phyloP scores from a whole-genome alignment of 257 asterid genomes.

The Linaria vulgaris region DNA sequence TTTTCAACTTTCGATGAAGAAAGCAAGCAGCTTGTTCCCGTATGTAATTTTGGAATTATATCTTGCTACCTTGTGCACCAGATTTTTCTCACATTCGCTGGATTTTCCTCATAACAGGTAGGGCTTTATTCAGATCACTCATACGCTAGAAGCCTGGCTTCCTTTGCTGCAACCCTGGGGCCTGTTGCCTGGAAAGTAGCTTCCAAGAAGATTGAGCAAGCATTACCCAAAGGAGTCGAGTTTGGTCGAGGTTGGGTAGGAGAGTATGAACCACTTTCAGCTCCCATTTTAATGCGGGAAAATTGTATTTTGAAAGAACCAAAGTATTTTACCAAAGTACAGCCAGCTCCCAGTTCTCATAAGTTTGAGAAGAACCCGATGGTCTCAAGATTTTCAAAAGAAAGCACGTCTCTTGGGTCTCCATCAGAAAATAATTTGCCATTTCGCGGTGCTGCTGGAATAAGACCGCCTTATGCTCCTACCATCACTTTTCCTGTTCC shows the following conservation, averaged over 20 bases:
- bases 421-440: constrained; percentile 40
- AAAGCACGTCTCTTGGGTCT: constrained; percentile 32
- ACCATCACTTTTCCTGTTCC: constrained; percentile 24
- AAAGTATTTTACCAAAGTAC: constrained; percentile 47
- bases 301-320: constrained; percentile 63
- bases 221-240: constrained; percentile 74
- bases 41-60: constrained; percentile 35
- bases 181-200: constrained; percentile 88
- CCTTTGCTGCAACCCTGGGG: constrained; percentile 89
- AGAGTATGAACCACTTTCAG: constrained; percentile 92
- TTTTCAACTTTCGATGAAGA: constrained; percentile 87
- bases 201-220: constrained; percentile 84
- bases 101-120: constrained; percentile 52
- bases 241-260: constrained; percentile 99
- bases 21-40: constrained; percentile 89
- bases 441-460: constrained; percentile 45
- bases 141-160: constrained; percentile 89
- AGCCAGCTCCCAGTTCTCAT: constrained; percentile 31
- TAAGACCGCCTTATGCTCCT: constrained; percentile 39
- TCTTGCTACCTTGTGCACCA: constrained; percentile 14
- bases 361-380: constrained; percentile 35
- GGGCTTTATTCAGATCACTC: constrained; percentile 90
- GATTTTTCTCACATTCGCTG: constrained; percentile 15
- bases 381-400: constrained; percentile 31
- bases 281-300: constrained; percentile 68